These are phyloP conservation scores for Sporothrix pallida DNA, from an alignment of 2,329 filamentous ascomycete genomes.

Conservation along the genomic window DNA sequence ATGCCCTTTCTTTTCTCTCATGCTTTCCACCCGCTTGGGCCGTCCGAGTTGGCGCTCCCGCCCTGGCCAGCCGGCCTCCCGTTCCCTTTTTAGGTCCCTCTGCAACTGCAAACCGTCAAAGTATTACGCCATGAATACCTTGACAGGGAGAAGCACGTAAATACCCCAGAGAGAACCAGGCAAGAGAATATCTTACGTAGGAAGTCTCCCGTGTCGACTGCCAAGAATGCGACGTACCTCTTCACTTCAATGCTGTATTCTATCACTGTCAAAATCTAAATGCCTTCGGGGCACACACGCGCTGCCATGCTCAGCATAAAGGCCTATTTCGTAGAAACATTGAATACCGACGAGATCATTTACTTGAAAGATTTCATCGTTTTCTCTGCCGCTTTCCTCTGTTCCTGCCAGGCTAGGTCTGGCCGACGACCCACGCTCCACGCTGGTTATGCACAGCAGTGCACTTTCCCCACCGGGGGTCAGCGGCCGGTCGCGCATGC, in stretches of 20 bases:
- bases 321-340: neutral
- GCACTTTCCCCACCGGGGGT: constrained; percentile 16
- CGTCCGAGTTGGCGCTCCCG: constrained; percentile 14
- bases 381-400: neutral
- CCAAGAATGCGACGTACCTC: constrained; percentile 13
- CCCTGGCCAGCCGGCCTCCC: constrained; percentile 19
- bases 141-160: neutral
- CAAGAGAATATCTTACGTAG: too few species aligned
- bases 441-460: constrained; percentile 10
- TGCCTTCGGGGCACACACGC: neutral
- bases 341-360: neutral
- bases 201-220: neutral
- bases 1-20: neutral
- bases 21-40: constrained; percentile 10
- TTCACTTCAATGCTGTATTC: neutral
- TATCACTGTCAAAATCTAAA: neutral
- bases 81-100: neutral
- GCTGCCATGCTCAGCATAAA: neutral
- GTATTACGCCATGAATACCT: constrained; percentile 13
- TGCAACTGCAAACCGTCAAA: neutral
- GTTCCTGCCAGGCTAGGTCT: neutral
- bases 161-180: neutral
- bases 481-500: constrained; percentile 11
- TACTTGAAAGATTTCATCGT: neutral
- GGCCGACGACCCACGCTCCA: neutral